Base-by-base conservation (phyloP, 768 basidiomycete genomes). In the Fibroporia radiculosa region DNA sequence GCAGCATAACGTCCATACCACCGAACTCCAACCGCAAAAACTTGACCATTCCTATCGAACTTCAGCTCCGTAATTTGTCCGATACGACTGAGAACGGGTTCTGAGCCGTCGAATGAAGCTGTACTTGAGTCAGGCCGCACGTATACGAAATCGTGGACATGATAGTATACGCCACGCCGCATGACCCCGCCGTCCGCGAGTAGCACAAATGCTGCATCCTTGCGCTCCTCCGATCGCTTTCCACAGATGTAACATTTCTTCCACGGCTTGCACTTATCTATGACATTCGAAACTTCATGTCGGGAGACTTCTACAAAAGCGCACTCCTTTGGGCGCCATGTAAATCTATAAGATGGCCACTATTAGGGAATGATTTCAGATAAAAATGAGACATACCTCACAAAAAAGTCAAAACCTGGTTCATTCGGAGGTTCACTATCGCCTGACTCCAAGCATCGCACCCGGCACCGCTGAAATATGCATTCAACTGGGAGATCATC, bases 141-240 rank as follows among this genome's bases (percentile, higher is more conserved):
- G 54, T 83, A 86, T 8, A 84, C 69, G 48, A 77, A 84, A 49
- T 86, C 85, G 35, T 70, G 40, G 7, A 64, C 42, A 52, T 86
- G 85, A 55, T 78, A 87, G 0, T 56, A 49, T 8, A 66, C 56
- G 3, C 74, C 74, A 32, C 66, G 56, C 12, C 70, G 63, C 2
- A 68, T 54, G 22, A 72, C 63, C 4, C 70, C 72, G 33, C 61
- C 61, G 27, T 55, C 48, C 0, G 59, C 56, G 28, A 62, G 56
- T 10, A 55, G 50, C 12, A 60, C 54, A 25, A 68, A 53, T 13
- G 52, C 47, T 10, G 55, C 40, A 4, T 52, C 36, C 5, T 54
- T 43, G 3, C 65, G 54, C 22, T 58, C 44, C 38, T 63, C 58
- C 10, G 54, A 53, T 34, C 62, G 52, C 1, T 68, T 46, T 0